Conservation (phyloP, 1,284 basidiomycete genomes). For the Hortiboletus rubellus region DNA sequence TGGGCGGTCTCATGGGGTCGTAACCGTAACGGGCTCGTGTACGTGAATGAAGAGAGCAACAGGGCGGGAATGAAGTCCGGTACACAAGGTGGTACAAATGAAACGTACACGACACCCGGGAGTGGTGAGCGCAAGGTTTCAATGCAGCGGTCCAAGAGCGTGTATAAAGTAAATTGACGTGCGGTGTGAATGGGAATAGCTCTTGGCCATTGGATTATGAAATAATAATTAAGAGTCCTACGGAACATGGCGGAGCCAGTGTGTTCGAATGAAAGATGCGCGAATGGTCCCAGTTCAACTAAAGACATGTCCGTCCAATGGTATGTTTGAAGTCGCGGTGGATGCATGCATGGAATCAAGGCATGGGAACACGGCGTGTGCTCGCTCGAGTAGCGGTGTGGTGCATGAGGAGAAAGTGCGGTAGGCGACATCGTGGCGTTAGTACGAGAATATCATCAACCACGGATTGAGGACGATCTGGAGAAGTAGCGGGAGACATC, state of each 20-base stretch:
- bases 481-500: slow-evolving; percentile 14
- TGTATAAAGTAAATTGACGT: slow-evolving; percentile 6
- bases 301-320: slow-evolving; percentile 10
- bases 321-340: background rate
- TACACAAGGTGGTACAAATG: background rate
- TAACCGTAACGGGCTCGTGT: background rate
- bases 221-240: slow-evolving; percentile 28
- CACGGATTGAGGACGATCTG: slow-evolving; percentile 77
- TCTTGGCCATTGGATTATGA: slow-evolving; percentile 1
- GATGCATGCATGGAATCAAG: background rate
- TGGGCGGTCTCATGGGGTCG: background rate
- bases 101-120: background rate
- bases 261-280: background rate
- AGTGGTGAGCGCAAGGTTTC: background rate
- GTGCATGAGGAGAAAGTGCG: slow-evolving; percentile 14
- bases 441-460: slow-evolving; percentile 80
- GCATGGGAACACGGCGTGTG: background rate
- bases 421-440: slow-evolving; percentile 7
- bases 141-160: slow-evolving; percentile 18
- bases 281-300: background rate
- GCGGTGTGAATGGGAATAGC: background rate
- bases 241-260: background rate
- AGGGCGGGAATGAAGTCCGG: slow-evolving; percentile 24
- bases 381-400: background rate
- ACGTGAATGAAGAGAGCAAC: background rate